Percentiles rank a stretch among this genome's conserved stretches.
These are phyloP conservation scores for Cutaneotrichosporon sp. DNA, from an alignment of 1,284 basidiomycete genomes.

Conservation along the genomic window DNA sequence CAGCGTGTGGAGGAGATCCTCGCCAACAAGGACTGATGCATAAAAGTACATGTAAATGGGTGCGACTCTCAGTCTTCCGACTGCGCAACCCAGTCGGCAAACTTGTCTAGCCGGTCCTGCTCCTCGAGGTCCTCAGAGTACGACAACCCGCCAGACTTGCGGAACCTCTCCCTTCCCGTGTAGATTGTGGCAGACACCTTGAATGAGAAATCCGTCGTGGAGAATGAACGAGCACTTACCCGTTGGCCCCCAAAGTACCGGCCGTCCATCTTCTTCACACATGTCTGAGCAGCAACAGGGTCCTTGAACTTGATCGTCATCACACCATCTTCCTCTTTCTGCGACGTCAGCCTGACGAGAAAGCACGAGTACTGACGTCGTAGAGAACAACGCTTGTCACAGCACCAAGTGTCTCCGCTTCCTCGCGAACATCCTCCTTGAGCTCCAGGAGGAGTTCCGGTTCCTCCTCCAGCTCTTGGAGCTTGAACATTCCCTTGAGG, in stretches of 20 bases:
- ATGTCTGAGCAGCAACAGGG: slow-evolving; percentile 80
- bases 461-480: slow-evolving; percentile 83
- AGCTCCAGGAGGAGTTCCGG: slow-evolving; percentile 68
- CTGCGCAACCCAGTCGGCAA: slow-evolving; percentile 74
- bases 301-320: slow-evolving; percentile 97
- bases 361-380: slow-evolving; percentile 65
- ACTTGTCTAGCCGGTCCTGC: slow-evolving; percentile 78
- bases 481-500: slow-evolving; percentile 91
- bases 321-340: slow-evolving; percentile 90
- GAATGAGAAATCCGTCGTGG: background rate
- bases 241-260: slow-evolving; percentile 81
- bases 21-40: background rate
- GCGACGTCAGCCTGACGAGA: slow-evolving; percentile 20
- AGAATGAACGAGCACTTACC: slow-evolving; percentile 24
- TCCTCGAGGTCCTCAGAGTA: slow-evolving; percentile 60
- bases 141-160: slow-evolving; percentile 61
- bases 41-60: slow-evolving; percentile 7
- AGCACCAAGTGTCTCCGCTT: slow-evolving; percentile 85
- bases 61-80: slow-evolving; percentile 33
- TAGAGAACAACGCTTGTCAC: slow-evolving; percentile 96
- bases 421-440: slow-evolving; percentile 50
- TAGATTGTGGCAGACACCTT: slow-evolving; percentile 76
- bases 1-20: slow-evolving; percentile 73
- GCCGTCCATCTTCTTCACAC: slow-evolving; percentile 93
- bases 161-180: slow-evolving; percentile 76